Base-by-base conservation (phyloP, 345 rosid genomes). In the Gossypium herbaceum region DNA sequence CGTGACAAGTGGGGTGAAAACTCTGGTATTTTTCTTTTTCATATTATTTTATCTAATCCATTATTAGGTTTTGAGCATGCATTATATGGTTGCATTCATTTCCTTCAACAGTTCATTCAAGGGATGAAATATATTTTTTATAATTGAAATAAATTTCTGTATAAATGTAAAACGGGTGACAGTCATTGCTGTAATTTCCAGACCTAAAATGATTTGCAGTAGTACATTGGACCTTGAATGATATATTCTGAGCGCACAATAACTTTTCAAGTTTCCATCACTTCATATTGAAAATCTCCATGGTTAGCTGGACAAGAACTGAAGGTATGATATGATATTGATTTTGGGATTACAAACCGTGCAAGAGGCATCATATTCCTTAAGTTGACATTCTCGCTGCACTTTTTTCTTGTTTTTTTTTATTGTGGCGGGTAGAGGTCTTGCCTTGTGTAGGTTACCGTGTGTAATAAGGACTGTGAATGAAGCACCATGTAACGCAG, bases 21-120 rank as follows among this genome's bases (percentile, higher is more conserved):
- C 84, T 75, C 56, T 71, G 91, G 91, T 88, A 86, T 3, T 57
- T 79, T 78, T 47, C 56, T 11, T 83, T 20, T 65, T 58, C 22
- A 10, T 78, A 24, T 79, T 68, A 65, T 41, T 12, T 69, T 27
- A 48, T 44, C 19, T 19, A 17, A n/a, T 64, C 19, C 47, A 12
- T 56, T 2, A 44, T 13, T 60, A 19, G 54, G 76, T 12, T 61
- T 15, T 43, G 57, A 44, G 60, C 22, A 0, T 48, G 43, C 72
- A n/a, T 16, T 48, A 48, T 25, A 25, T 68, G 2, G 16, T 68
- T 48, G 72, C 43, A 24, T 68, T 68, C 57, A 24, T 68, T 48
- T 24, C 72, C 22, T 24, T 48, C 41, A 68, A 52, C 12, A 15
- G 58, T 50, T 25, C 12, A 15, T 29, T 67, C 13, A 15, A 13